Evolutionary conservation across 2,329 filamentous ascomycete species (phyloP).

Genomic region (Metarhizium robertsii): DNA sequence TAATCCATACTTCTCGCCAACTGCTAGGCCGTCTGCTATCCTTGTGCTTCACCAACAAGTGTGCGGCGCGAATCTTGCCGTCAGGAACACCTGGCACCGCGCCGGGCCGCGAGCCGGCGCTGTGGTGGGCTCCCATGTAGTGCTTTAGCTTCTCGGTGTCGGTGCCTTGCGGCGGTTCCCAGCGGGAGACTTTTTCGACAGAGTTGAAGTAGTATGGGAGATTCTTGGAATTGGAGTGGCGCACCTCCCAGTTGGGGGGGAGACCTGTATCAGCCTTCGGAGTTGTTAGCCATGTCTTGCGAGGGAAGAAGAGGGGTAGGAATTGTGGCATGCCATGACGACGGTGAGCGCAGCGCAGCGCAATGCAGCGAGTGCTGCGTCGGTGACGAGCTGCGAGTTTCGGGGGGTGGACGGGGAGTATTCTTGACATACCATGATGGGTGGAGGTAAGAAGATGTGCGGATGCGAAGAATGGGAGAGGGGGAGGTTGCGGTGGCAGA

Average conservation of each 20-base stretch:
- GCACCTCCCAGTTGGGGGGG: slow-evolving; percentile 85
- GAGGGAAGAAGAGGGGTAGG: not conserved
- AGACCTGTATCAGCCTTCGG: slow-evolving; percentile 65
- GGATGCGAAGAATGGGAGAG: not conserved
- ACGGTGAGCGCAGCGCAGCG: slow-evolving; percentile 6
- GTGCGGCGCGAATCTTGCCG: slow-evolving; percentile 87
- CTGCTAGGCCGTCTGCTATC: slow-evolving; percentile 82
- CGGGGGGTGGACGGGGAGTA: not conserved
- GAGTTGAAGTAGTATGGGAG: slow-evolving; percentile 98
- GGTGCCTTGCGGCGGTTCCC: slow-evolving; percentile 84
- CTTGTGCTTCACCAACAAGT: slow-evolving; percentile 88
- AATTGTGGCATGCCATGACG: slow-evolving; percentile 5
- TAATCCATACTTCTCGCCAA: slow-evolving; percentile 63
- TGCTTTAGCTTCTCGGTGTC: slow-evolving; percentile 87
- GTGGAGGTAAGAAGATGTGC: not conserved
- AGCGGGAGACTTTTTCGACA: slow-evolving; percentile 76
- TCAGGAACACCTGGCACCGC: slow-evolving; percentile 38
- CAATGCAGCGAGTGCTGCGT: slow-evolving; percentile 4
- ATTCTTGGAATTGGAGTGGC: slow-evolving; percentile 96
- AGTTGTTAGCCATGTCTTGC: not conserved
- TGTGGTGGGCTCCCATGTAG: slow-evolving; percentile 89
- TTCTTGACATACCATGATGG: slow-evolving; percentile 8
- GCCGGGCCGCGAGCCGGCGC: slow-evolving; percentile 34
- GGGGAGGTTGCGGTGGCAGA: not conserved
- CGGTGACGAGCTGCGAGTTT: slow-evolving; percentile 4